Evolutionary conservation across 306 rosid genomes (phyloP).

Genomic region (Betula pendula): DNA sequence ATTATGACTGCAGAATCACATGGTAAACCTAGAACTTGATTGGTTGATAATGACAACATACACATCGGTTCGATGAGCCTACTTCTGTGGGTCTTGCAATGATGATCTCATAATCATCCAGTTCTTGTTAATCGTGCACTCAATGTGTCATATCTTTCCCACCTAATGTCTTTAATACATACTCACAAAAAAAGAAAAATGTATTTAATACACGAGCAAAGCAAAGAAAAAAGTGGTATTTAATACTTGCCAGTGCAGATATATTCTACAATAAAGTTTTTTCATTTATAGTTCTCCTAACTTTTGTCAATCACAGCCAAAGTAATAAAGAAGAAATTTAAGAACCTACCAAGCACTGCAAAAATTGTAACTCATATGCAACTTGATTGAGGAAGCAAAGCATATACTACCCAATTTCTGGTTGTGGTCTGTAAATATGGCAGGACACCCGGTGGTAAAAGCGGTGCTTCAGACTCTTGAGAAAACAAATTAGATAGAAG

Average conservation of each 20-base stretch:
- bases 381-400: too few relatives aligned
- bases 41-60: conserved; percentile 29
- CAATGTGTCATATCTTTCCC: not conserved
- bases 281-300: conserved; percentile 23
- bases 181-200: too few relatives aligned
- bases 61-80: conserved; percentile 4
- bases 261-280: not conserved
- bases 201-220: not conserved
- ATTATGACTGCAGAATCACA: too few relatives aligned
- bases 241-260: conserved; percentile 5
- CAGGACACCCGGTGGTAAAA: too few relatives aligned
- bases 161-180: not conserved
- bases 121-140: conserved; percentile 2
- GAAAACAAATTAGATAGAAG: too few relatives aligned
- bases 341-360: not conserved
- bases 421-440: too few relatives aligned
- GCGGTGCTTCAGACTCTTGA: too few relatives aligned
- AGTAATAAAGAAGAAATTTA: conserved; percentile 27
- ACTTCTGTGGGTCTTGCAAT: conserved; percentile 28
- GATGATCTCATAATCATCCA: conserved; percentile 21
- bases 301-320: conserved; percentile 10
- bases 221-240: conserved; percentile 4
- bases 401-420: too few relatives aligned
- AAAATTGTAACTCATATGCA: too few relatives aligned
- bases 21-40: conserved; percentile 33